phyloP scores from a whole-genome alignment of 1,284 basidiomycete genomes.

The Trichosporon coremiiforme region DNA sequence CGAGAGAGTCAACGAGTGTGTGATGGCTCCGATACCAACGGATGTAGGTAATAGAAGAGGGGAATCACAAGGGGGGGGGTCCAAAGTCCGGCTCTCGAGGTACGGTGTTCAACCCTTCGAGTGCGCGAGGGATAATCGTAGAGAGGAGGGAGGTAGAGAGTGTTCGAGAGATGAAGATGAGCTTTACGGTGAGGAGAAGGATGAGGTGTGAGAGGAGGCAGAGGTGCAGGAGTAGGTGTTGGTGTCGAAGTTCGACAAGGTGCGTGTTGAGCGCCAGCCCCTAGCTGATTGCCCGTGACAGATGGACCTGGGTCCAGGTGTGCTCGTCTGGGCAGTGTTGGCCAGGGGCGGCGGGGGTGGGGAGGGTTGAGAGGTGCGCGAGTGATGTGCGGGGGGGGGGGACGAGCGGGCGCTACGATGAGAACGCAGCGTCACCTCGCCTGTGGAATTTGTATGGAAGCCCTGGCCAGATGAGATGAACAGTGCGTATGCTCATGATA shows the following conservation, averaged over 20 bases:
- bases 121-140: background rate
- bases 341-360: background rate
- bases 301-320: background rate
- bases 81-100: background rate
- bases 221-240: background rate
- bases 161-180: background rate
- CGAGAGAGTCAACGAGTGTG: background rate
- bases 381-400: background rate
- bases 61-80: background rate
- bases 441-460: background rate
- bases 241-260: background rate
- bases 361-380: background rate
- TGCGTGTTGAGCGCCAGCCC: background rate
- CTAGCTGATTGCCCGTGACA: background rate
- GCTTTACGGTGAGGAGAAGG: background rate
- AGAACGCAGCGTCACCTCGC: background rate
- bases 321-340: background rate
- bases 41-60: background rate
- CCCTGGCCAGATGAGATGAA: conserved; percentile 8
- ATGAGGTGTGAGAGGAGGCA: background rate
- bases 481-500: conserved; percentile 12
- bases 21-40: background rate
- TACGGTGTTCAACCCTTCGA: background rate
- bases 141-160: background rate
- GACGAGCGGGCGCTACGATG: background rate